These are phyloP conservation scores for Ricinus communis DNA, from an alignment of 345 rosid species.

Conservation along the genomic window DNA sequence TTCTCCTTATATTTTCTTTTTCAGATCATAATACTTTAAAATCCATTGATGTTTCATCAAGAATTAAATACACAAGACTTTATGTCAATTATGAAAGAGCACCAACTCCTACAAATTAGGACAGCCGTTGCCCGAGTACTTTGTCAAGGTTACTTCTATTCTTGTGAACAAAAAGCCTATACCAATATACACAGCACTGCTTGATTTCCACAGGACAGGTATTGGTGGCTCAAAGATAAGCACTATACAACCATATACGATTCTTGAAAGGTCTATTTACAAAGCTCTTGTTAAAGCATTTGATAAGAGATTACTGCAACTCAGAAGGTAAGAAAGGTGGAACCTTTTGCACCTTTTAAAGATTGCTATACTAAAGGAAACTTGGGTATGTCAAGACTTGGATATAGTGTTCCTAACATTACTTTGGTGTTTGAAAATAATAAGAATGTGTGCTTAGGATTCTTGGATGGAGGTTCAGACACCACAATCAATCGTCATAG, in stretches of 20 bases:
- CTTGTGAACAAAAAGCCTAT: conserved; percentile 11
- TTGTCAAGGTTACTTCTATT: conserved; percentile 22
- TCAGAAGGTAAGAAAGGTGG: conserved; percentile 11
- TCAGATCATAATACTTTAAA: conserved; percentile 9
- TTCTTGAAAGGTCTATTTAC: conserved; percentile 19
- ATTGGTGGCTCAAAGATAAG: conserved; percentile 15
- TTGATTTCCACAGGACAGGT: conserved; percentile 18
- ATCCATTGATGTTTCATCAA: conserved; percentile 13
- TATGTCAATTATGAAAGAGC: too few species aligned
- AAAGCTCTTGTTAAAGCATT: conserved; percentile 13
- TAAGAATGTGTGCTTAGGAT: conserved; percentile 17
- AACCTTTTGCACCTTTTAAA: conserved; percentile 17
- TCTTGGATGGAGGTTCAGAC: conserved; percentile 18
- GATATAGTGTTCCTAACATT: conserved; percentile 19
- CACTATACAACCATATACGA: conserved; percentile 12
- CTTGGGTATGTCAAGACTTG: conserved; percentile 8
- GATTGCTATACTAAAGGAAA: conserved; percentile 8
- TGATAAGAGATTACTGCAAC: conserved; percentile 12
- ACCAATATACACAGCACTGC: conserved; percentile 13
- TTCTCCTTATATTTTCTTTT: conserved; percentile 16
- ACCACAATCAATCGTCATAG: conserved; percentile 11
- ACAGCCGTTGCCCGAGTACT: background rate
- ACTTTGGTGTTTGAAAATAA: conserved; percentile 22
- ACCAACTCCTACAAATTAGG: too few species aligned
- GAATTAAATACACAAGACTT: background rate